Conservation (phyloP, 306 rosid genomes). For the Vigna hirtella region DNA sequence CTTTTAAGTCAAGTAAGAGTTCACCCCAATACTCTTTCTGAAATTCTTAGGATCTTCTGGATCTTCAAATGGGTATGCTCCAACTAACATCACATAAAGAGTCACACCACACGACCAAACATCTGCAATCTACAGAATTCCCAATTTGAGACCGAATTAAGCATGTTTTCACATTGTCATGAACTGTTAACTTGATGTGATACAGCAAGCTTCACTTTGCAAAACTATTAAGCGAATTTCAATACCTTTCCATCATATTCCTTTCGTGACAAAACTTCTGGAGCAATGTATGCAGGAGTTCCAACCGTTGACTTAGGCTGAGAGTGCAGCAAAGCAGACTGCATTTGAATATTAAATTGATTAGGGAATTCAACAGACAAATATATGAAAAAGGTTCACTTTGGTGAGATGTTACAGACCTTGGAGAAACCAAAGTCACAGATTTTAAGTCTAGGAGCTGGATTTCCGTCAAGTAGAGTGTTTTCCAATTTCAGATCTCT, state of each 20-base stretch:
- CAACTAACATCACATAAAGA: conserved; percentile 86
- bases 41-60: conserved; percentile 83
- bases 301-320: conserved; percentile 92
- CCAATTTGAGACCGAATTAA: conserved; percentile 38
- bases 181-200: not conserved
- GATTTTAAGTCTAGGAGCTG: conserved; percentile 83
- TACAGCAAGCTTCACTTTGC: not conserved
- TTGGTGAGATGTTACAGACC: conserved; percentile 53
- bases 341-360: conserved; percentile 27
- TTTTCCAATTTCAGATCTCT: conserved; percentile 95
- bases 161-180: conserved; percentile 5
- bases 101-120: conserved; percentile 99
- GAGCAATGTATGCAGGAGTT: conserved; percentile 97
- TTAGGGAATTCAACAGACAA: conserved; percentile 8
- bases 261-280: conserved; percentile 79
- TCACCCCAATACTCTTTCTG: conserved; percentile 71
- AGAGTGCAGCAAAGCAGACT: conserved; percentile 90
- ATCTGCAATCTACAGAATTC: conserved; percentile 75
- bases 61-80: conserved; percentile 97
- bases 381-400: conserved; percentile 28
- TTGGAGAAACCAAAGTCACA: conserved; percentile 97
- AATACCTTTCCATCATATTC: conserved; percentile 94
- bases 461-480: conserved; percentile 87
- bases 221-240: conserved; percentile 12
- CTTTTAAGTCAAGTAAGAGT: conserved; percentile 39